phyloP scores from a whole-genome alignment of 108 stramenopile genomes.

The Nitzschia sp. region DNA sequence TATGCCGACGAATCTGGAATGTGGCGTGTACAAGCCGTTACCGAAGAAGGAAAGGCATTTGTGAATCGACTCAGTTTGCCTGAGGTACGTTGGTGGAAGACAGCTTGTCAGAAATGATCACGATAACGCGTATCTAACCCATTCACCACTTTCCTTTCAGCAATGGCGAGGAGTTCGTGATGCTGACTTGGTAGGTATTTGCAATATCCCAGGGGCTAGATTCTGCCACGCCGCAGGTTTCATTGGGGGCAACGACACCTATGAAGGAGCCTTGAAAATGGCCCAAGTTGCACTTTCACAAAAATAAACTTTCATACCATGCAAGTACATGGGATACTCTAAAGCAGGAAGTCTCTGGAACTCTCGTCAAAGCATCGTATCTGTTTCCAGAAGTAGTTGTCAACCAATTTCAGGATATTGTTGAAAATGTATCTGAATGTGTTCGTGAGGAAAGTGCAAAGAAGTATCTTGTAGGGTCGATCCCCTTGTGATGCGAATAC shows the following conservation, averaged over 20 bases:
- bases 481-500: too few species aligned
- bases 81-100: slow-evolving; percentile 32
- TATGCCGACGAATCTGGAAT: slow-evolving; percentile 88
- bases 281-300: slow-evolving; percentile 63
- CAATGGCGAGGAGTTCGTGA: slow-evolving; percentile 95
- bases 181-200: slow-evolving; percentile 66
- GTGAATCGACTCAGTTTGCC: slow-evolving; percentile 86
- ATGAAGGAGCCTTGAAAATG: slow-evolving; percentile 94
- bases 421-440: too few species aligned
- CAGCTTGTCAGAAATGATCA: background rate
- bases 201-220: slow-evolving; percentile 84
- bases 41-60: slow-evolving; percentile 88
- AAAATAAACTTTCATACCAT: slow-evolving; percentile 5
- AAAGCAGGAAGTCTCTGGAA: too few species aligned
- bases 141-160: background rate
- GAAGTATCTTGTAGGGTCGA: too few species aligned
- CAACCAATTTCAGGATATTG: too few species aligned
- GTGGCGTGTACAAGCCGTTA: slow-evolving; percentile 99
- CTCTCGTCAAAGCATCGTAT: too few species aligned
- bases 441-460: too few species aligned
- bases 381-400: too few species aligned
- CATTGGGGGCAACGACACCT: slow-evolving; percentile 94
- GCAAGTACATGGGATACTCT: too few species aligned
- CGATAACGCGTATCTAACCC: background rate
- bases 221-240: slow-evolving; percentile 98